Conservation (phyloP, 768 basidiomycete species). For the Leccinum pellstonianum region DNA sequence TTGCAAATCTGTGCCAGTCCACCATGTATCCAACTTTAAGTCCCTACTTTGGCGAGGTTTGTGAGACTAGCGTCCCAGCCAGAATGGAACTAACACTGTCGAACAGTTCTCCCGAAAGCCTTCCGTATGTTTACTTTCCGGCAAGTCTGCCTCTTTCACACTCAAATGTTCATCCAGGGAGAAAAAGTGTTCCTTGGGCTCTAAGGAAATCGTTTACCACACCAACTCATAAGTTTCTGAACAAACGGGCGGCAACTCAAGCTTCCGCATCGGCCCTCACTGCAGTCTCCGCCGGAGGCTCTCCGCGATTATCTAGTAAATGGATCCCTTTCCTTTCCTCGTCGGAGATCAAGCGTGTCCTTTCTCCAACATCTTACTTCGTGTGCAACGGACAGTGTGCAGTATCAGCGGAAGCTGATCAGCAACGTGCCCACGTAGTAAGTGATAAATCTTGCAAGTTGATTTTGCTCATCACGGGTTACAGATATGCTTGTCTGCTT, state of each 20-base stretch:
- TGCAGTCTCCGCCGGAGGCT: conserved; percentile 19
- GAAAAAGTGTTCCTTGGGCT: background rate
- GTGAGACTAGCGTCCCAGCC: background rate
- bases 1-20: background rate
- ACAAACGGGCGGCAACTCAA: conserved; percentile 12
- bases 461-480: background rate
- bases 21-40: background rate
- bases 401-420: conserved; percentile 1
- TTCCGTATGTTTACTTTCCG: conserved; percentile 9
- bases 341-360: conserved; percentile 11
- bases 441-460: conserved; percentile 2
- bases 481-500: conserved; percentile 32
- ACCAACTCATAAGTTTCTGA: conserved; percentile 4
- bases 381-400: conserved; percentile 22
- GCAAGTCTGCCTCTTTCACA: background rate
- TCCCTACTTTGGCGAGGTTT: conserved; percentile 12
- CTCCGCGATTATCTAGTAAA: conserved; percentile 10
- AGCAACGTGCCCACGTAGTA: conserved; percentile 23
- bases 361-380: conserved; percentile 19
- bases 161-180: conserved; percentile 5
- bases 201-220: conserved; percentile 1
- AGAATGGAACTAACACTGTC: background rate
- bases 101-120: conserved; percentile 1
- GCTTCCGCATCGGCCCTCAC: conserved; percentile 8
- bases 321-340: conserved; percentile 17